Percentiles rank a stretch among this genome's conserved stretches.
These are phyloP conservation scores for Tuber borchii DNA, from an alignment of 495 filamentous ascomycete genomes.

Conservation along the genomic window DNA sequence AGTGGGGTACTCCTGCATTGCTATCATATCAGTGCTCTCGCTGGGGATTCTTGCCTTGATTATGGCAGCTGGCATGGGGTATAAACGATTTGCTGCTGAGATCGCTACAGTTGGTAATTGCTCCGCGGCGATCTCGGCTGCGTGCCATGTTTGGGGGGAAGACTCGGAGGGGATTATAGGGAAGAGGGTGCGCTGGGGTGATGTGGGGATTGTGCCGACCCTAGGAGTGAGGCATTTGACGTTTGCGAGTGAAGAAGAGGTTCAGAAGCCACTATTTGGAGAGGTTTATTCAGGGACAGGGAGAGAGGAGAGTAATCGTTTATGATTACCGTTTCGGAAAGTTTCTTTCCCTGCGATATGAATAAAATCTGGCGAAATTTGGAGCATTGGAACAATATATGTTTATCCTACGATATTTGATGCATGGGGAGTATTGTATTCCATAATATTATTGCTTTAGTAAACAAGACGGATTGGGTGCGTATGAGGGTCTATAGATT, in stretches of 20 bases:
- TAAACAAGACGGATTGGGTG: no score
- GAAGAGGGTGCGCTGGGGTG: background rate
- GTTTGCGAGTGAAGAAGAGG: no score
- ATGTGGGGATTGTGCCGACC: background rate
- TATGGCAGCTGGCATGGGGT: background rate
- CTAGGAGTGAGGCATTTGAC: background rate
- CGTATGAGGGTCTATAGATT: no score
- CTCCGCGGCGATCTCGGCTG: background rate
- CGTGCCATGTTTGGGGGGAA: background rate
- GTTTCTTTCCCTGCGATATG: background rate
- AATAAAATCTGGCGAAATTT: background rate
- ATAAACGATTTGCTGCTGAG: background rate
- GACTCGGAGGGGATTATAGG: background rate
- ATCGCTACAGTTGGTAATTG: conserved; percentile 5
- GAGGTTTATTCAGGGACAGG: background rate
- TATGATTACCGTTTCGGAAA: background rate
- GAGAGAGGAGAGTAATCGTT: no score
- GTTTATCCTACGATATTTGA: no score
- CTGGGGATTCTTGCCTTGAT: conserved; percentile 5
- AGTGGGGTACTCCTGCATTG: conserved; percentile 17
- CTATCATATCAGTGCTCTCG: conserved; percentile 7
- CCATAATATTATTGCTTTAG: no score
- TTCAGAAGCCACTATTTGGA: background rate
- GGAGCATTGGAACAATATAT: background rate
- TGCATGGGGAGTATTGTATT: background rate